Evolutionary conservation across 1,284 basidiomycete species (phyloP), one percentile per base, ranked within the genome.

Genomic region (Cutaneotrichosporon cyanovorans): DNA sequence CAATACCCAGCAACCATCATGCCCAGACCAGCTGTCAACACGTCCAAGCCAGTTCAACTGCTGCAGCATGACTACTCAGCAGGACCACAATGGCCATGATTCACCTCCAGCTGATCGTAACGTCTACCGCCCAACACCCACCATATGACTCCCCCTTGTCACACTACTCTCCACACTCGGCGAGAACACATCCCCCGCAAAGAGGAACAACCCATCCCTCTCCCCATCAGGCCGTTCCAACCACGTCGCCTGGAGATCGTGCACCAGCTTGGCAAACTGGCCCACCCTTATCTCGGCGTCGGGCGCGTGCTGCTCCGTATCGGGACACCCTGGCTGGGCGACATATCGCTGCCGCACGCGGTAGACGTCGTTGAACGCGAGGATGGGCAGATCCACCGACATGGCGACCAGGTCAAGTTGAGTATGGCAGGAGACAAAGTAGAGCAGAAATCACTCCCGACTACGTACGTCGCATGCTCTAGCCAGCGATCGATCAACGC

Each of bases 141-240:
- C 86, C 86, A 93, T 87, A 77, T 93, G 88, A 50, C 84, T 88
- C 35, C 90, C 90, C 65, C 90, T 75, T 4, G 89, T 92, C 19
- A 95, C 82, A 8, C 83, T 82, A 58, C 83, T 87, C 71, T 92
- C 88, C 1, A 89, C 79, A 3, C 84, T 87, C 0, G 88, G 89
- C 16, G 83, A 82, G 65, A 90, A 90, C 4, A 87, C 74, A 65
- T 93, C 90, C 5, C 90, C 90, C 22, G 86, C 90, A 70, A 93
- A 95, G 3, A 95, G 71, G 0, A 84, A 76, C 3, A 95, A 74
- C 0, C 90, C 89, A 55, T 87, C 83, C 39, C 73, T 71, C 2
- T 77, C 77, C 6, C 41, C 44, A 7, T 37, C 54, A 22, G 28
- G 37, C 21, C 52, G 40, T 31, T 60, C 54, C 2, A 50, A 35